Percentiles rank a stretch among this genome's conserved stretches.
These are phyloP conservation scores for Colletotrichum magnum DNA, from an alignment of 2,329 filamentous ascomycete genomes.

Conservation along the genomic window DNA sequence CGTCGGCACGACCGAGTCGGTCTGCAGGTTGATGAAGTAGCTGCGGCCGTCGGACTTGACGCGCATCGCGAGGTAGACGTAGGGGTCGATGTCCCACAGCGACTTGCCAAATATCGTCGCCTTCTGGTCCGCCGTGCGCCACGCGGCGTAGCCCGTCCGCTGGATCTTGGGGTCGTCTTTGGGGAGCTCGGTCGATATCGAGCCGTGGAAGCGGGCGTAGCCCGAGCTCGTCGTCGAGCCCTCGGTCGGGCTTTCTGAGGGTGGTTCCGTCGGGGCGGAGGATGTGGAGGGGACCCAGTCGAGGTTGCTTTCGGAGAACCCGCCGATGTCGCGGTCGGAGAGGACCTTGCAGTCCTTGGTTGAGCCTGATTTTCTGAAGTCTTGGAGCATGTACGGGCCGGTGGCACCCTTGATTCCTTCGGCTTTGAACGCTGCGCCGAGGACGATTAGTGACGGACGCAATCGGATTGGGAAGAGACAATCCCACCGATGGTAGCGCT, in stretches of 20 bases:
- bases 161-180: constrained; percentile 80
- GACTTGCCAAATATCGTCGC: constrained; percentile 88
- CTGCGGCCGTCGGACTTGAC: constrained; percentile 91
- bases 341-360: constrained; percentile 78
- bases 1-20: constrained; percentile 92
- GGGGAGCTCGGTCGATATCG: constrained; percentile 89
- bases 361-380: constrained; percentile 68
- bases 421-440: constrained; percentile 72
- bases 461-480: background rate
- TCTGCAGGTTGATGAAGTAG: constrained; percentile 97
- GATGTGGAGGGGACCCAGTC: constrained; percentile 67
- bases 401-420: constrained; percentile 77
- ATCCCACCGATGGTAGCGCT: constrained; percentile 67
- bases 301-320: constrained; percentile 82
- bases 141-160: constrained; percentile 89
- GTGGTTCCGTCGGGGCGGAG: constrained; percentile 36
- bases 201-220: constrained; percentile 88
- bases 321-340: constrained; percentile 89
- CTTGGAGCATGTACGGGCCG: constrained; percentile 74
- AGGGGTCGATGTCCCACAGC: constrained; percentile 91
- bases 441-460: background rate
- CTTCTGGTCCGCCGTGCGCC: constrained; percentile 83
- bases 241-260: constrained; percentile 23
- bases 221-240: constrained; percentile 42
- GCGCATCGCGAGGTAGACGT: constrained; percentile 87